Percentiles rank a stretch among this genome's conserved stretches.
Evolutionary conservation across 345 rosid genomes (phyloP).

Genomic region (Syzygium jambos): DNA sequence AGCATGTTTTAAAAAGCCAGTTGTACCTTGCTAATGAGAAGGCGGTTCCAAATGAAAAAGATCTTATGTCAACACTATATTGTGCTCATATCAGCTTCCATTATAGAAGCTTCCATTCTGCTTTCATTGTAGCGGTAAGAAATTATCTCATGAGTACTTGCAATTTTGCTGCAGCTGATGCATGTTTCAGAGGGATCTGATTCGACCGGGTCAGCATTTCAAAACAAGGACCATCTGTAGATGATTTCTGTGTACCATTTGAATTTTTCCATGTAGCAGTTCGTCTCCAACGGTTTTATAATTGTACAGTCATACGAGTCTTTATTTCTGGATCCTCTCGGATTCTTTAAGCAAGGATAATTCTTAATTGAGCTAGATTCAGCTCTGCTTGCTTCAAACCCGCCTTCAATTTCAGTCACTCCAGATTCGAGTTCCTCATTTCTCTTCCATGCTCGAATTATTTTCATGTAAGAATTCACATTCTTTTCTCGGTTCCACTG

Average conservation of each 20-base stretch:
- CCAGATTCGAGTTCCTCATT: background rate
- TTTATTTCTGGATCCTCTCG: background rate
- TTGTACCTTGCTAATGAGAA: background rate
- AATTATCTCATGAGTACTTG: background rate
- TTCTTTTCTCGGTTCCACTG: background rate
- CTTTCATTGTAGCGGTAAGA: background rate
- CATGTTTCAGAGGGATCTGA: background rate
- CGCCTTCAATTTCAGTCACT: background rate
- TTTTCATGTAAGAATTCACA: background rate
- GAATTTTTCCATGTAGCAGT: background rate
- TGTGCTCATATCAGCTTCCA: background rate
- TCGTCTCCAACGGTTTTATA: background rate
- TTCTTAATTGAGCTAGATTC: background rate
- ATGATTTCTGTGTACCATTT: background rate
- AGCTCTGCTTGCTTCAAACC: background rate
- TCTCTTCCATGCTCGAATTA: background rate
- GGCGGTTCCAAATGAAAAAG: background rate
- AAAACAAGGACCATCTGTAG: background rate
- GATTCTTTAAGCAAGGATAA: background rate
- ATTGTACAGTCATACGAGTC: background rate
- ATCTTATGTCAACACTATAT: background rate
- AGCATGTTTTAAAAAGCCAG: background rate
- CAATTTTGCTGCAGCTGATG: background rate
- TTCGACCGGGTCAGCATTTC: background rate
- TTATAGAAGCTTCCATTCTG: background rate